These are phyloP conservation scores for Eustoma russellianum DNA, from an alignment of 257 asterid genomes.

Conservation along the genomic window DNA sequence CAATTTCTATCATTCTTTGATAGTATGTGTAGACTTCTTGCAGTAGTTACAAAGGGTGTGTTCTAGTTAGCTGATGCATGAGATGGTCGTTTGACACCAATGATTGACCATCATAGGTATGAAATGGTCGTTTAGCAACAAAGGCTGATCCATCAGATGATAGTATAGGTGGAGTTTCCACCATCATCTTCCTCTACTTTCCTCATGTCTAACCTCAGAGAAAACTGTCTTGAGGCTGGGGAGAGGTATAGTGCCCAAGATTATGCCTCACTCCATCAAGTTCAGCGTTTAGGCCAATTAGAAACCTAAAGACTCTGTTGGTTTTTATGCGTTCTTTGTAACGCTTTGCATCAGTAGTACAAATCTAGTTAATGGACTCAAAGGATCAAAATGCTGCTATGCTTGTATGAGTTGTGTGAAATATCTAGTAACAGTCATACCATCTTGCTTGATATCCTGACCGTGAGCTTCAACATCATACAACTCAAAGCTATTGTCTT, in stretches of 20 bases:
- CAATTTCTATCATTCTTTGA: no score
- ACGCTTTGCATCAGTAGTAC: neutral
- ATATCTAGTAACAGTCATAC: neutral
- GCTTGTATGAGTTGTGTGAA: neutral
- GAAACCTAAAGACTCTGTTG: neutral
- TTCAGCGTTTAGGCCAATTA: neutral
- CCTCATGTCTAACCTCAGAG: neutral
- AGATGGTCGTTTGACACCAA: no score
- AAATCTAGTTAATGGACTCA: neutral
- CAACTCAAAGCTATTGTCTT: neutral
- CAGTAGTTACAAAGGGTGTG: no score
- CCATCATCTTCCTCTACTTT: neutral
- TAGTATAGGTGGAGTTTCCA: neutral
- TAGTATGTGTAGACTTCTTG: no score
- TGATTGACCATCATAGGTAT: no score
- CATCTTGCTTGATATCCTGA: neutral
- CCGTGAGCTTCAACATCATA: neutral
- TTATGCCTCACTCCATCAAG: neutral
- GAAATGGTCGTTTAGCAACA: no score
- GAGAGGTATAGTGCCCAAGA: neutral
- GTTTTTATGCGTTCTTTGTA: neutral
- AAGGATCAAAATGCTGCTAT: slow-evolving; percentile 1
- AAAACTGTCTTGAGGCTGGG: neutral
- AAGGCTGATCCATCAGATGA: no score
- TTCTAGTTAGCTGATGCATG: no score